These are phyloP conservation scores for Pythium brassicae DNA, from an alignment of 352 stramenopile genomes.

Conservation along the genomic window DNA sequence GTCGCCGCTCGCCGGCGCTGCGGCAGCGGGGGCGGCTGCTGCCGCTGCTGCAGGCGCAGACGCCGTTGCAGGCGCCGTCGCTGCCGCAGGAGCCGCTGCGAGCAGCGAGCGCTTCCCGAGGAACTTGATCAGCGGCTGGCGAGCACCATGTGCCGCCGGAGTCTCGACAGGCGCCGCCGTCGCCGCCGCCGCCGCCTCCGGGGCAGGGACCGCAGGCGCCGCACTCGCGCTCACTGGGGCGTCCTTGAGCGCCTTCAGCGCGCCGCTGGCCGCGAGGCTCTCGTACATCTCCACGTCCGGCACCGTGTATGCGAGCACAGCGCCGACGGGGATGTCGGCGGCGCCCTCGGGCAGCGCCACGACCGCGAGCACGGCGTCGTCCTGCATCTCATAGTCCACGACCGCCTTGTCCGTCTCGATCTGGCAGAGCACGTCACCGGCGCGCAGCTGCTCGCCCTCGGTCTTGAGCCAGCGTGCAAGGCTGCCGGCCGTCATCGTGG, in stretches of 20 bases:
- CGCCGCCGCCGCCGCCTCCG: conserved; percentile 2
- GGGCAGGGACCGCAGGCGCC: conserved; percentile 7
- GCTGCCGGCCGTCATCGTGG: conserved; percentile 95
- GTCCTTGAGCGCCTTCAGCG: conserved; percentile 38
- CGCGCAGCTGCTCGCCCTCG: conserved; percentile 86
- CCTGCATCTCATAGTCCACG: conserved; percentile 98
- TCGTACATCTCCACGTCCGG: conserved; percentile 85
- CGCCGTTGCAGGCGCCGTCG: conserved; percentile 11
- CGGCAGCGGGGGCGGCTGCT: conserved; percentile 2
- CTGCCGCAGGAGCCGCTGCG: conserved; percentile 13
- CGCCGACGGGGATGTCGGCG: conserved; percentile 89
- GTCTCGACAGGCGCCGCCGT: conserved; percentile 6
- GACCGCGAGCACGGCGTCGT: conserved; percentile 95
- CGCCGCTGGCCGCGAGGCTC: conserved; percentile 51
- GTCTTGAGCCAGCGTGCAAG: conserved; percentile 93
- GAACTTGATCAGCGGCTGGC: conserved; percentile 81
- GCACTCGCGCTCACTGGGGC: conserved; percentile 2
- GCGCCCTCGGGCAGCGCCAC: conserved; percentile 89
- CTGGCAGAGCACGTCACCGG: conserved; percentile 93
- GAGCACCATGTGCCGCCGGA: conserved; percentile 19
- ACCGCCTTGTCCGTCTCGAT: conserved; percentile 99
- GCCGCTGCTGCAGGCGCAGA: conserved; percentile 9
- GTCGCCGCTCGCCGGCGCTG: conserved; percentile 16
- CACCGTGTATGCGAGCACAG: conserved; percentile 93
- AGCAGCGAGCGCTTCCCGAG: conserved; percentile 79